phyloP scores from a whole-genome alignment of 768 basidiomycete genomes.

The Rossbeevera mucosa region DNA sequence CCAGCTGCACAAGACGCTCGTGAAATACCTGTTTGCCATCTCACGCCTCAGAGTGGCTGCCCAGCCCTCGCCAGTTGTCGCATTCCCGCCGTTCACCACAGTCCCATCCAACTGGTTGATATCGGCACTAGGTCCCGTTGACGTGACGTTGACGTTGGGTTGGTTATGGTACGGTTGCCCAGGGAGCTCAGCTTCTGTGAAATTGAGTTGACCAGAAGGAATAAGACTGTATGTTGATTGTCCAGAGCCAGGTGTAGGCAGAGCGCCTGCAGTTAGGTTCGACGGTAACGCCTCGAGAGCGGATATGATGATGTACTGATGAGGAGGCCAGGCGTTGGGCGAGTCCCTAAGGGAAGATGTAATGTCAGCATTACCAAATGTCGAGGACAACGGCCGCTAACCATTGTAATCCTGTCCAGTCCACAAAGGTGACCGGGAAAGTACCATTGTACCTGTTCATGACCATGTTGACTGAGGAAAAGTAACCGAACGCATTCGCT shows the following conservation, averaged over 20 bases:
- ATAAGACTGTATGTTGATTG: constrained; percentile 65
- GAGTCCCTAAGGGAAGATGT: constrained; percentile 51
- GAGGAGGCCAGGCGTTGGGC: constrained; percentile 88
- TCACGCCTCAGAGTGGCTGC: constrained; percentile 56
- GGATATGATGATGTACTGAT: constrained; percentile 74
- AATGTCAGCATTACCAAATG: not conserved
- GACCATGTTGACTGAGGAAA: constrained; percentile 72
- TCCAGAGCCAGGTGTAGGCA: constrained; percentile 48
- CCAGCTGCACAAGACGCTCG: constrained; percentile 88
- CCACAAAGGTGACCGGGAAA: constrained; percentile 72
- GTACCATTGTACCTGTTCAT: constrained; percentile 86
- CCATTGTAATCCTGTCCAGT: constrained; percentile 77
- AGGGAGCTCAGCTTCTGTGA: constrained; percentile 67
- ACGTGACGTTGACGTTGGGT: constrained; percentile 44
- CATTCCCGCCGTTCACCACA: constrained; percentile 68
- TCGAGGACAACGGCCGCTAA: constrained; percentile 21
- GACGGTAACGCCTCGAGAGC: constrained; percentile 72
- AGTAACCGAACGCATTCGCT: constrained; percentile 63
- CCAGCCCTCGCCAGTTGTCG: constrained; percentile 61
- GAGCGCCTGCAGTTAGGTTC: constrained; percentile 55
- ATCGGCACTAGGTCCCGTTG: constrained; percentile 53
- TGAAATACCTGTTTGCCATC: constrained; percentile 80
- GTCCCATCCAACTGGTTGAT: constrained; percentile 51
- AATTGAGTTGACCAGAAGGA: constrained; percentile 74
- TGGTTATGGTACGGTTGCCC: constrained; percentile 50